Percentiles rank a stretch among this genome's conserved stretches.
Conservation (phyloP, 1,284 basidiomycete genomes). For the Cryptococcus sp. region DNA sequence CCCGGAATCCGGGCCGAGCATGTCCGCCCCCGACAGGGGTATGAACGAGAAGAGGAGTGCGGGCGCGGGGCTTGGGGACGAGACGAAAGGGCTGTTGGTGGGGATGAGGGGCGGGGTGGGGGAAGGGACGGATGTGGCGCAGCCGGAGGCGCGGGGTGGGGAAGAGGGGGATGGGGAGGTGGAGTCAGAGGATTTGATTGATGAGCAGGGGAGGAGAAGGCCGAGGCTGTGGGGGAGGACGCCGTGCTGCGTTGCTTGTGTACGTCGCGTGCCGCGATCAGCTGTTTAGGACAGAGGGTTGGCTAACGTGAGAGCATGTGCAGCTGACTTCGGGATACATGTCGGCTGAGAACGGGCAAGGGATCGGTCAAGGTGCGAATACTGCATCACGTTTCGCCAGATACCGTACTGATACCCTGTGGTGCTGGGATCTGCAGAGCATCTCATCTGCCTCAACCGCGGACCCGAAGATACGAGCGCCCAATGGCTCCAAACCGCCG, state of each 20-base stretch:
- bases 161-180: constrained; percentile 1
- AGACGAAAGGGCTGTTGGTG: constrained; percentile 3
- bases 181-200: not conserved
- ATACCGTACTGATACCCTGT: too few relatives aligned
- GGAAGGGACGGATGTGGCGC: constrained; percentile 12
- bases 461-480: constrained; percentile 35
- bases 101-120: constrained; percentile 10
- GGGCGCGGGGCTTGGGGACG: not conserved
- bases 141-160: not conserved
- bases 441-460: constrained; percentile 45
- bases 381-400: not conserved
- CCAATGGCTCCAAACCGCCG: constrained; percentile 34
- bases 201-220: constrained; percentile 1
- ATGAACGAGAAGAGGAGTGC: not conserved
- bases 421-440: too few relatives aligned
- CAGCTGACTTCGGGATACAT: constrained; percentile 37
- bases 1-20: too few relatives aligned
- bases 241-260: constrained; percentile 29
- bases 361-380: constrained; percentile 39
- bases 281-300: not conserved
- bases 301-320: not conserved
- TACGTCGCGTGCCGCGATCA: constrained; percentile 5
- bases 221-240: constrained; percentile 22
- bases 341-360: constrained; percentile 38
- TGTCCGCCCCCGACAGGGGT: too few relatives aligned